phyloP scores from a whole-genome alignment of 129 eudicot species.

The Apium graveolens region DNA sequence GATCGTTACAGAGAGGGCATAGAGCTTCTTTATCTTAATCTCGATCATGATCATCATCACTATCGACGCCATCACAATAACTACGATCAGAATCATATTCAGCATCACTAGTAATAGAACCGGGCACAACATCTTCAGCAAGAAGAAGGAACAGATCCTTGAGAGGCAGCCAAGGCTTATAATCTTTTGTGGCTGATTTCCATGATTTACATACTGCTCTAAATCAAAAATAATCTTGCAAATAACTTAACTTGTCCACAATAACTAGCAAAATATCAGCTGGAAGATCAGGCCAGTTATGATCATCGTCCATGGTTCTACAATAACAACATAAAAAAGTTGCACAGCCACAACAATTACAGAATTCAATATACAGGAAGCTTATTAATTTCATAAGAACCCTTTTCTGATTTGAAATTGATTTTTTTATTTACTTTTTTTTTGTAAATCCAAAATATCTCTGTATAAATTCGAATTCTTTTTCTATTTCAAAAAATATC shows the following conservation, averaged over 20 bases:
- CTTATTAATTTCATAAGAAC: too few species aligned
- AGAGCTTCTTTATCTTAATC: too few species aligned
- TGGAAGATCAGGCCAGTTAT: not conserved
- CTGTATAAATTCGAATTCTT: too few species aligned
- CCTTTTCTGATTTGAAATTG: too few species aligned
- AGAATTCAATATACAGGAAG: too few species aligned
- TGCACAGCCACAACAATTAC: not conserved
- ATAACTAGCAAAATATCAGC: not conserved
- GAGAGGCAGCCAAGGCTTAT: not conserved
- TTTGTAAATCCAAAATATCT: too few species aligned
- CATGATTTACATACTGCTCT: not conserved
- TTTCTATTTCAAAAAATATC: too few species aligned
- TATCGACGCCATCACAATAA: not conserved
- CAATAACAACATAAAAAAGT: not conserved
- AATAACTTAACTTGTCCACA: not conserved
- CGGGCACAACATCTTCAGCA: not conserved
- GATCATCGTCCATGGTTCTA: not conserved
- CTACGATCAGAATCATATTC: not conserved
- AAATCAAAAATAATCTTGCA: not conserved
- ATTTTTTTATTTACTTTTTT: too few species aligned
- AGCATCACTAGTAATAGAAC: not conserved
- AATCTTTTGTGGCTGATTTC: not conserved
- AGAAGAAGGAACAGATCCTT: not conserved
- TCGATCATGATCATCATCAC: too few species aligned
- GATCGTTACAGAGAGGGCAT: too few species aligned